These are phyloP conservation scores for Aspergillus niger DNA, from an alignment of 2,329 filamentous ascomycete species.

Conservation along the genomic window DNA sequence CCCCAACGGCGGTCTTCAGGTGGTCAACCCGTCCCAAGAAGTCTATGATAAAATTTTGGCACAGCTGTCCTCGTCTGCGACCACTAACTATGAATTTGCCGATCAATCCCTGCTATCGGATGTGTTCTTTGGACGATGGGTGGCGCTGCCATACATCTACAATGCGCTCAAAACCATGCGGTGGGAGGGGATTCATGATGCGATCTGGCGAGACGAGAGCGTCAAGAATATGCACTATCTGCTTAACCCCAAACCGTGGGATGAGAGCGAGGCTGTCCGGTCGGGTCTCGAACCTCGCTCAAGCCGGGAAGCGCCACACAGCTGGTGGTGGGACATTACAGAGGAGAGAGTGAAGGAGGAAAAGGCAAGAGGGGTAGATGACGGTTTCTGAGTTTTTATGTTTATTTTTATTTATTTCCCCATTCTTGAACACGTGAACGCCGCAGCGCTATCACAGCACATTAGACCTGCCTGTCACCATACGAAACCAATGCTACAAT, in stretches of 20 bases:
- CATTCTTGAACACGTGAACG: background rate
- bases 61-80: constrained; percentile 49
- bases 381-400: background rate
- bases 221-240: constrained; percentile 67
- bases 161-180: constrained; percentile 62
- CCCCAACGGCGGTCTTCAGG: constrained; percentile 63
- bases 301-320: constrained; percentile 52
- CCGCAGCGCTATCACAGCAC: background rate
- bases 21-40: constrained; percentile 59
- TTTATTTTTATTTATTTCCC: background rate
- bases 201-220: constrained; percentile 61
- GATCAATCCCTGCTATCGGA: constrained; percentile 60
- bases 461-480: background rate
- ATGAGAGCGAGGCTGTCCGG: constrained; percentile 43
- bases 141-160: constrained; percentile 62
- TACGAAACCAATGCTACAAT: background rate
- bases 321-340: constrained; percentile 61
- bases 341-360: constrained; percentile 53
- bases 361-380: constrained; percentile 26
- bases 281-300: constrained; percentile 19
- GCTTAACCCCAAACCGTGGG: constrained; percentile 64
- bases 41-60: constrained; percentile 56
- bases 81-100: constrained; percentile 59
- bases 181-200: constrained; percentile 56
- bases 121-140: constrained; percentile 58